phyloP scores from a whole-genome alignment of 2,329 filamentous ascomycete species.

The Ophiostoma triangulosporum region DNA sequence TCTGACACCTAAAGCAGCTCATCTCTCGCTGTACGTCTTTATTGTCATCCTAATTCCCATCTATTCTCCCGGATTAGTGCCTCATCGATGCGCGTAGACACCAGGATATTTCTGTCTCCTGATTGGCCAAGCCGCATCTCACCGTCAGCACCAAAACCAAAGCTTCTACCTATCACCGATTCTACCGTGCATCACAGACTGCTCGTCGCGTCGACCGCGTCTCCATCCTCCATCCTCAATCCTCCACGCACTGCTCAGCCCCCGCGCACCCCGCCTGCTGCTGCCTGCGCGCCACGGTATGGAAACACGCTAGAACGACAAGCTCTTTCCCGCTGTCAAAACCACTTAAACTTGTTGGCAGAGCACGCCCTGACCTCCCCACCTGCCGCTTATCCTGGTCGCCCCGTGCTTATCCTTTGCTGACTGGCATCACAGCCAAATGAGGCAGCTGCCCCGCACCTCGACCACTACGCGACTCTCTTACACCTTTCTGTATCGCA shows the following conservation, averaged over 20 bases:
- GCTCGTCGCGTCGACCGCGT: neutral
- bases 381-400: neutral
- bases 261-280: neutral
- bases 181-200: too few relatives aligned
- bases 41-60: too few relatives aligned
- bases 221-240: neutral
- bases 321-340: neutral
- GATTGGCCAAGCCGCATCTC: too few relatives aligned
- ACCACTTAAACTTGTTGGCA: neutral
- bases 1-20: too few relatives aligned
- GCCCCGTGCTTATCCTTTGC: neutral
- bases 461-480: neutral
- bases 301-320: slow-evolving; percentile 5
- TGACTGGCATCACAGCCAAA: neutral
- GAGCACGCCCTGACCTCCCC: neutral
- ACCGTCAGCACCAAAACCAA: too few relatives aligned
- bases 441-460: slow-evolving; percentile 7
- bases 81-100: too few relatives aligned
- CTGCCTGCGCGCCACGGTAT: neutral
- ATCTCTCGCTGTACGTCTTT: too few relatives aligned
- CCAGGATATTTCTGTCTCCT: too few relatives aligned
- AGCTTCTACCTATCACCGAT: too few relatives aligned
- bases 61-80: too few relatives aligned
- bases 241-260: neutral
- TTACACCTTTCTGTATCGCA: neutral